phyloP scores from a whole-genome alignment of 805 yeast species.

The Starmerella sirachaensis region DNA sequence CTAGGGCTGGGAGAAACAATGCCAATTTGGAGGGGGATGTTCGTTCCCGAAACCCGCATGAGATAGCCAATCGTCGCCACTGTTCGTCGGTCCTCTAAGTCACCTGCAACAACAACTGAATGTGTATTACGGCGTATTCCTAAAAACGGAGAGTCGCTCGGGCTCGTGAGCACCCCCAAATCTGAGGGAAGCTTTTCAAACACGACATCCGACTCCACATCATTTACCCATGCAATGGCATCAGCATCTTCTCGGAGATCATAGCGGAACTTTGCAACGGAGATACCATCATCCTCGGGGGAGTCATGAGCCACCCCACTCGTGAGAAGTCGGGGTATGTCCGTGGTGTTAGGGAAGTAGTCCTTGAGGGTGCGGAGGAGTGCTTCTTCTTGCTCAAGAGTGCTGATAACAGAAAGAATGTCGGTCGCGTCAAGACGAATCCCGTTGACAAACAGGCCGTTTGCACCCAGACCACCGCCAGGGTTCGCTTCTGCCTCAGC shows the following conservation, averaged over 20 bases:
- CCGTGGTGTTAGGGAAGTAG: conserved; percentile 29
- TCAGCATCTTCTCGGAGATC: conserved; percentile 25
- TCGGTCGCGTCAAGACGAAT: conserved; percentile 32
- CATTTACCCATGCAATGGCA: conserved; percentile 59
- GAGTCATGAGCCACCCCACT: conserved; percentile 14
- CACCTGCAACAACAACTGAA: conserved; percentile 57
- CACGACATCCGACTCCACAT: conserved; percentile 54
- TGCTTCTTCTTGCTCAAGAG: conserved; percentile 31
- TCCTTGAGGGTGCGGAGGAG: conserved; percentile 22
- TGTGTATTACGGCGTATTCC: conserved; percentile 61
- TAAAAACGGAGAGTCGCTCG: conserved; percentile 53
- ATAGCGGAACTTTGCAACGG: conserved; percentile 22
- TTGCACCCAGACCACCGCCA: conserved; percentile 26
- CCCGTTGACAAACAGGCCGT: conserved; percentile 53
- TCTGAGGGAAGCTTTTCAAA: conserved; percentile 35
- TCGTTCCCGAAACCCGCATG: conserved; percentile 30
- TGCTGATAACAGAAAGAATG: conserved; percentile 27
- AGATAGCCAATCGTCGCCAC: conserved; percentile 35
- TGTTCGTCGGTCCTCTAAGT: conserved; percentile 43
- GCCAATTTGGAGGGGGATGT: conserved; percentile 72
- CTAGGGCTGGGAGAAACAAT: conserved; percentile 46
- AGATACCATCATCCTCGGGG: conserved; percentile 4
- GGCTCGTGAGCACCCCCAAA: conserved; percentile 31
- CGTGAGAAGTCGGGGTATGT: conserved; percentile 25
- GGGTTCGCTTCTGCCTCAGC: conserved; percentile 23